Evolutionary conservation across 2,329 filamentous ascomycete genomes (phyloP).

Genomic region (Sporothrix globosa): DNA sequence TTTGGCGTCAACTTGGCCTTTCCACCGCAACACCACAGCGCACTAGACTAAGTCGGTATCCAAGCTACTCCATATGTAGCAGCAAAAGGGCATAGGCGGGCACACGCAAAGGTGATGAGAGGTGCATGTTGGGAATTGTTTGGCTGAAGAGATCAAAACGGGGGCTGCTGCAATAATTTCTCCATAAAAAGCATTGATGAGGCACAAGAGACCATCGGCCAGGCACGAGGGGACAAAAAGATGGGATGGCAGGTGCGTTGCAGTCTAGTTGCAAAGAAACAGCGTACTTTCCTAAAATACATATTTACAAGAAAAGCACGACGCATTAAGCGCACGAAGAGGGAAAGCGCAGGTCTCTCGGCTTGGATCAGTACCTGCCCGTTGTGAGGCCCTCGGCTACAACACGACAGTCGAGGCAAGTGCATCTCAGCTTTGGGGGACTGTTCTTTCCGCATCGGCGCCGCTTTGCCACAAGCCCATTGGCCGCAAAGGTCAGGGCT

Average conservation of each 20-base stretch:
- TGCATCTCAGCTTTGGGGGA: constrained; percentile 3
- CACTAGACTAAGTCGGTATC: constrained; percentile 8
- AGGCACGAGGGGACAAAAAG: constrained; percentile 9
- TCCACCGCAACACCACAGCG: constrained; percentile 9
- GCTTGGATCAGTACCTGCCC: not conserved
- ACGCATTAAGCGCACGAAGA: not conserved
- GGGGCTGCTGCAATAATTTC: not conserved
- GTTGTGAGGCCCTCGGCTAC: constrained; percentile 22
- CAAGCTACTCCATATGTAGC: constrained; percentile 13
- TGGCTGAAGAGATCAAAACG: constrained; percentile 6
- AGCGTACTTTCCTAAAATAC: not conserved
- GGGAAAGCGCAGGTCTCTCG: constrained; percentile 14
- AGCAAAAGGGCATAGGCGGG: not conserved
- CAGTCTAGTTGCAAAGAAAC: not conserved
- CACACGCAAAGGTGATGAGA: constrained; percentile 8
- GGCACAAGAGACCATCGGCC: no score
- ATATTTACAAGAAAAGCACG: not conserved
- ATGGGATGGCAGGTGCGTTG: constrained; percentile 1
- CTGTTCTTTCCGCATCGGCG: constrained; percentile 14
- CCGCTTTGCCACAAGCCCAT: not conserved
- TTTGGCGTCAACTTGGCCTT: not conserved
- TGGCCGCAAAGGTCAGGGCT: constrained; percentile 5
- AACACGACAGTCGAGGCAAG: not conserved
- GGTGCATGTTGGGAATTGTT: constrained; percentile 2
- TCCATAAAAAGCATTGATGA: not conserved